A percentile compares a stretch with the other conserved stretches of the same genome.
Evolutionary conservation across 441 rosid genomes (phyloP).

Genomic region (Arabidopsis hybrid): DNA sequence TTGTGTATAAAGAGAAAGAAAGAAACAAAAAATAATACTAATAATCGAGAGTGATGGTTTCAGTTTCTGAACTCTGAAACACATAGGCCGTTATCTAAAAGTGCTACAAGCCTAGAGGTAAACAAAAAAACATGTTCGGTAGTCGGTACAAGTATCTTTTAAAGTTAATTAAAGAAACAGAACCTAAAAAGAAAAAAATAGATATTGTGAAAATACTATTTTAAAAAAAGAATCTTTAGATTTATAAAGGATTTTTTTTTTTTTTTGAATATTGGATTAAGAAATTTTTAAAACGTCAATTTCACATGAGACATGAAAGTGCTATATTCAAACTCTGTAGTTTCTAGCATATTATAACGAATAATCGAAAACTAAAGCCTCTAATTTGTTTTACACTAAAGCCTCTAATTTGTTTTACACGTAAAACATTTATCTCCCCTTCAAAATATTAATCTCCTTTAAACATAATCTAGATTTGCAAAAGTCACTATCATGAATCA

Average conservation of each 20-base stretch:
- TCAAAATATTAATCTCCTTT: not conserved
- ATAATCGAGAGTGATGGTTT: conserved; percentile 30
- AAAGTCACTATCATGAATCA: not conserved
- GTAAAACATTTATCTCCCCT: not conserved
- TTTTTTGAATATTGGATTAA: too few species aligned
- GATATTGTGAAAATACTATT: not conserved
- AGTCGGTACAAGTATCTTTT: not conserved
- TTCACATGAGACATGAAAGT: not conserved
- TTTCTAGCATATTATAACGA: not conserved
- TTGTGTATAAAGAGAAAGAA: too few species aligned
- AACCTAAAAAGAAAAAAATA: not conserved
- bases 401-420: not conserved
- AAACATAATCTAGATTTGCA: not conserved
- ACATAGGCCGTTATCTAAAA: conserved; percentile 13
- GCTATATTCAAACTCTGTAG: not conserved
- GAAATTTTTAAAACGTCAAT: too few species aligned
- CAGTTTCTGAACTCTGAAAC: conserved; percentile 29
- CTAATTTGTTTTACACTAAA: not conserved
- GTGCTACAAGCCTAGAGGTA: conserved; percentile 25
- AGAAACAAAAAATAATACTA: not conserved
- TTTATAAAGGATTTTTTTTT: not conserved
- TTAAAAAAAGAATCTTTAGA: not conserved
- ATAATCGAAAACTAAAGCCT: not conserved
- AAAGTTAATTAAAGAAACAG: not conserved
- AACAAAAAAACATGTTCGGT: conserved; percentile 25